Evolutionary conservation across 2,329 filamentous ascomycete genomes (phyloP), one percentile per base, ranked within the genome.

Genomic region (Botrytis cinerea): DNA sequence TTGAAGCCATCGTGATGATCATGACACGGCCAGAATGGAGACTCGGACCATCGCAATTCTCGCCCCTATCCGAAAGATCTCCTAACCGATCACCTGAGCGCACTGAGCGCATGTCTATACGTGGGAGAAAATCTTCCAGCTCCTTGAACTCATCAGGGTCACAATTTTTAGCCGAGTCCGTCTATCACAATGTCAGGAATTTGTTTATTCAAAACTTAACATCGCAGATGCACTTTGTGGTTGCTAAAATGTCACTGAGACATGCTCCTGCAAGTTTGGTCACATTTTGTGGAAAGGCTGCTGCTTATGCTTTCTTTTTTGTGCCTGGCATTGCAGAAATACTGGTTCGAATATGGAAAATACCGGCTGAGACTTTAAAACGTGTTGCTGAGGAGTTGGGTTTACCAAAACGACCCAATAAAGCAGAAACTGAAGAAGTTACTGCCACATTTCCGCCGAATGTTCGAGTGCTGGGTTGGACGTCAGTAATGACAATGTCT

Each of bases 11-110:
- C 40, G 86, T 88, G 74, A 90, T 88, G 7, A 89, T 93, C 77
- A 92, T 93, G 91, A 88, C 88, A 74, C 85, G 91, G 74, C 87
- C 89, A 5, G 91, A 93, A 83, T 93, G 91, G 91, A 86, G 89
- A 74, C 82, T 88, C 38, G 83, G 87, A 14, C 87, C 89, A 1
- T 90, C 89, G 32, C 85, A 87, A 7, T 87, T 88, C 77, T 86
- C 86, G 66, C 84, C 87, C 7, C 80, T 88, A 43, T 82, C 82
- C 51, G 84, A 86, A 66, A 84, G 84, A 59, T 80, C 79, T 73
- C 77, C 75, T 22, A 79, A 78, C 73, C 76, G 69, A 76, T 81
- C 76, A 74, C 79, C 61, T 54, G 70, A 71, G 32, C 70, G 70
- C 25, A 69, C 48, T 43, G 78, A 76, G 81, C 82, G 76, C 28